Conservation (phyloP, 2,329 filamentous ascomycete species). For the Sarocladium strictum region DNA sequence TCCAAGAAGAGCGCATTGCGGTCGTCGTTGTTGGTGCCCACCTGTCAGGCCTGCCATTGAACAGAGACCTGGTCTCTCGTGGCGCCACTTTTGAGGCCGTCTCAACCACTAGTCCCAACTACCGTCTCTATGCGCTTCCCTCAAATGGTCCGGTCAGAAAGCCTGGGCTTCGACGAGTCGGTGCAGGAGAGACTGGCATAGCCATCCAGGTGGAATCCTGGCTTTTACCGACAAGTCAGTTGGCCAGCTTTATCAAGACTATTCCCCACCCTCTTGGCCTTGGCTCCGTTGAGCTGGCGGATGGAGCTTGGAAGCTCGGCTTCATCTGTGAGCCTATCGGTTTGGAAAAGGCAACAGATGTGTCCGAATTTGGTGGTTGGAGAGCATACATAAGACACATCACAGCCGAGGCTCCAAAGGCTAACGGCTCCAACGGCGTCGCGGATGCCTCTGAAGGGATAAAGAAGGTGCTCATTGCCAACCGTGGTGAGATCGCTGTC, state of each 20-base stretch:
- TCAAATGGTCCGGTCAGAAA: slow-evolving; percentile 18
- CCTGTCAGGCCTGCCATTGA: slow-evolving; percentile 27
- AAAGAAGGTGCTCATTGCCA: slow-evolving; percentile 55
- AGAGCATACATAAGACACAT: slow-evolving; percentile 17
- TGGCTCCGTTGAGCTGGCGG: slow-evolving; percentile 27
- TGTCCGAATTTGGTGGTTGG: slow-evolving; percentile 27
- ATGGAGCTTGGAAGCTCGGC: slow-evolving; percentile 27
- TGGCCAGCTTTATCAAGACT: slow-evolving; percentile 26
- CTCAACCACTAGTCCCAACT: slow-evolving; percentile 23
- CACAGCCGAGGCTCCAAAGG: not conserved
- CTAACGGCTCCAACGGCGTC: not conserved
- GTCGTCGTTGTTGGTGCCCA: slow-evolving; percentile 31
- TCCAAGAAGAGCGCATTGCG: not conserved
- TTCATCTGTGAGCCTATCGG: slow-evolving; percentile 32
- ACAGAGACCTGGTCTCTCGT: slow-evolving; percentile 25
- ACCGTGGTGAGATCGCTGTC: slow-evolving; percentile 69
- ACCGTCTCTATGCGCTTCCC: slow-evolving; percentile 23
- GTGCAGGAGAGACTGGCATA: slow-evolving; percentile 14
- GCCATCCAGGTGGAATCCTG: slow-evolving; percentile 30
- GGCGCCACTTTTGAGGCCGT: slow-evolving; percentile 19
- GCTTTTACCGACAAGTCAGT: slow-evolving; percentile 21
- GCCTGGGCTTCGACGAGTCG: slow-evolving; percentile 25
- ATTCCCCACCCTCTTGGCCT: slow-evolving; percentile 28
- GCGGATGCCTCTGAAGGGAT: slow-evolving; percentile 11
- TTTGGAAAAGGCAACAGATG: slow-evolving; percentile 23